These are phyloP conservation scores for Erodium texanum DNA, from an alignment of 441 rosid species.

Conservation along the genomic window DNA sequence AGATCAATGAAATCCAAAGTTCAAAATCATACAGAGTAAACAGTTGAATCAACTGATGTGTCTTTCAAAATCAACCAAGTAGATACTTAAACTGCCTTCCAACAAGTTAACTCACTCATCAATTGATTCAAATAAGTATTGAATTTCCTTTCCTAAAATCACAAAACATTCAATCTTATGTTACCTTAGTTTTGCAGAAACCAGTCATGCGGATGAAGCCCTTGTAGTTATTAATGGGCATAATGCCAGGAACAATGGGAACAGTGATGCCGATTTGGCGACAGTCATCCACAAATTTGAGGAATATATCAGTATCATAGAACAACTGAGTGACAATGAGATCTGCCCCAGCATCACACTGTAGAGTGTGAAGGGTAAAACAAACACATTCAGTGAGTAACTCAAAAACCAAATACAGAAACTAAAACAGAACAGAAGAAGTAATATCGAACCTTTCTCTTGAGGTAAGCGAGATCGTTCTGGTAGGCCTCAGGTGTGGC, in stretches of 20 bases:
- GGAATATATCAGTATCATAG: slow-evolving; percentile 82
- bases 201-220: slow-evolving; percentile 97
- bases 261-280: slow-evolving; percentile 81
- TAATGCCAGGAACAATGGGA: slow-evolving; percentile 96
- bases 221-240: slow-evolving; percentile 93
- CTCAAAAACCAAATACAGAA: background rate
- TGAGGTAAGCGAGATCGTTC: slow-evolving; percentile 79
- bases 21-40: background rate
- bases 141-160: background rate
- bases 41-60: too few relatives aligned
- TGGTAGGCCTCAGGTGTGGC: slow-evolving; percentile 62
- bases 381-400: background rate
- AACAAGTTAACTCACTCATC: background rate
- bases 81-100: too few relatives aligned
- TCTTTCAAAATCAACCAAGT: too few relatives aligned
- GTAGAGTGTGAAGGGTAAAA: background rate
- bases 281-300: slow-evolving; percentile 87
- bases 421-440: background rate
- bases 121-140: background rate
- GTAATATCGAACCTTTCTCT: slow-evolving; percentile 48
- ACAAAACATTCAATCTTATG: background rate
- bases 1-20: background rate
- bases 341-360: slow-evolving; percentile 99
- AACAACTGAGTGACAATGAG: slow-evolving; percentile 77
- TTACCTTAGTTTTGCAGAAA: slow-evolving; percentile 92